Evolutionary conservation across 176 grass and related monocot species (phyloP), one percentile per base, ranked within the genome.

Genomic region (Carex littledalei): DNA sequence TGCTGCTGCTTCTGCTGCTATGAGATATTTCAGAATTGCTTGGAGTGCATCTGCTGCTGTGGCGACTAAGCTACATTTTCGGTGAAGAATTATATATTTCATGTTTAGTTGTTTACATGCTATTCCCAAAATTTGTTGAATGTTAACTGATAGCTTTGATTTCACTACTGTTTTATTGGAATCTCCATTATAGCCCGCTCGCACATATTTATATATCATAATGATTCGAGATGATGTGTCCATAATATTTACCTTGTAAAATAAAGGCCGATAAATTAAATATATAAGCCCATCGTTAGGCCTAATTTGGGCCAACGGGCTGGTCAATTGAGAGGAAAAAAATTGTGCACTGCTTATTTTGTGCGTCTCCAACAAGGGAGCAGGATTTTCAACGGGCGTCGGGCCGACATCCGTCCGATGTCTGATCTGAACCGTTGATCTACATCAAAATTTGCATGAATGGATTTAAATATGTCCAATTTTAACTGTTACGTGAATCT

Each of bases 41-140:
- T 35, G 34, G 34, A 35, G 34, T 35, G 34, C 34, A 35, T 92
- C 22, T 94, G 88, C 78, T 92, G 90, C 84, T 94, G 92, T 26
- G 32, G 62, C 59, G 78, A 87, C 80, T 86, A 90, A 88, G 86
- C 90, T 47, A 74, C 86, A 15, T 43, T 43, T 43, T 91, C 57
- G 81, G 6, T 10, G 39, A 43, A 43, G 39, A 43, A 43, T 43
- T 43, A 43, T 43, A 43, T 63, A 63, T 63, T 24, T 21, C 31
- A 67, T 37, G 14, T 34, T 35, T 35, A 34, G 13, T 67, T 67
- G 12, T 7, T 15, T 67, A 16, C 13, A 8, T 31, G 15, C 32
- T 78, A 53, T 15, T 79, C 14, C 50, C 16, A 34, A 32, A 57
- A 78, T 50, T 78, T 80, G 47, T 59, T 52, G 5, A 80, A 43